Evolutionary conservation across 2,329 filamentous ascomycete genomes (phyloP), one percentile per base, ranked within the genome.

Genomic region (Diaporthe citri): DNA sequence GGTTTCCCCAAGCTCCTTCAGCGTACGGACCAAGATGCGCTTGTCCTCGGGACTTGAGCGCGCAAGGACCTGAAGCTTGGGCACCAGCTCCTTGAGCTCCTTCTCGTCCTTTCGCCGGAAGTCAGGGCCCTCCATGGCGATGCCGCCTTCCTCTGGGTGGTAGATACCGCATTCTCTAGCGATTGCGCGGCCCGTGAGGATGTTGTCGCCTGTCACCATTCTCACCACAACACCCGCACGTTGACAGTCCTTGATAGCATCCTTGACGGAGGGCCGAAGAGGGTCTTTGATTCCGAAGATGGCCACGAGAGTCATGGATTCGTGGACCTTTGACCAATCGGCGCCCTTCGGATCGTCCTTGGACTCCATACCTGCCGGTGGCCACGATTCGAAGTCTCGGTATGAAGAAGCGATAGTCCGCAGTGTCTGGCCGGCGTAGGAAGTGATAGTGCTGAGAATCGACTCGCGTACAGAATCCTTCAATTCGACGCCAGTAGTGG

Each of bases 241-340:
- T 78, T 92, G 89, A 76, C 93, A 94, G 80, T 90, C 90, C 75
- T 87, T 85, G 72, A 95, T 93, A 59, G 93, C 93, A 64, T 90
- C 88, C 20, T 90, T 87, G 31, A 95, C 93, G 78, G 92, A 92
- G 8, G 89, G 87, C 73, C 93, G 87, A 25, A 95, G 89, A 46
- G 93, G 93, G 82, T 95, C 93, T 80, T 94, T 92, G 80, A 95
- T 95, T 78, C 93, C 93, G 66, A 94, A 92, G 55, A 94, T 86
- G 25, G 91, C 91, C 77, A 95, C 84, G 85, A 95, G 94, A 6
- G 89, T 91, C 90, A 96, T 94, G 72, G 94, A 88, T 70, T 89
- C 88, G 82, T 95, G 93, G 3, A 96, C 82, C 55, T 92, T 89
- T 75, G 88, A 85, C 76, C 89, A 87, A 74, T 90, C 87, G 20